Evolutionary conservation across 2,329 filamentous ascomycete species (phyloP), one percentile per base, ranked within the genome.

Genomic region (Talaromyces sp.): DNA sequence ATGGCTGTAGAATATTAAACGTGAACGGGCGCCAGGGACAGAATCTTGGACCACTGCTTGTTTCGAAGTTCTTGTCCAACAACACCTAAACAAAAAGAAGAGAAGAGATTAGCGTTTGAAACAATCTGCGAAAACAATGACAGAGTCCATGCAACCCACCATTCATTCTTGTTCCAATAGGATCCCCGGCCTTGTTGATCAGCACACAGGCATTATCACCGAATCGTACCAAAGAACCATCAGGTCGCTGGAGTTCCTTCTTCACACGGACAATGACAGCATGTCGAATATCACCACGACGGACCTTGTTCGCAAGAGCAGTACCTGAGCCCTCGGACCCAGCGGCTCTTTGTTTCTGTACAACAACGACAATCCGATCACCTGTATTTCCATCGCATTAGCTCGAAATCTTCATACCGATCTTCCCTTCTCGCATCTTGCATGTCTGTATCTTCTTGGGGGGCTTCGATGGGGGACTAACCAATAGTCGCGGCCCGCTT

Each of bases 181-280:
- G 94, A 72, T 99, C 94, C 39, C 94, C 95, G 9, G 90, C 83
- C 83, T 97, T 99, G 79, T 95, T 97, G 74, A 99, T 89, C 63
- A 99, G 80, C 41, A 99, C 94, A 72, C 94, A 99, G 43, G 94
- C 94, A 75, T 99, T 99, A 77, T 99, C 94, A 75, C 96, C 94
- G 73, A 99, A 99, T 64, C 87, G 87, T 62, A 99, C 87, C 42
- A 94, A 86, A 69, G 88, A 92, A 47, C 94, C 94, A 77, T 99
- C 94, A 29, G 85, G 85, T 58, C 94, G 83, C 74, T 94, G 90
- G 56, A 89, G 84, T 76, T 92, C 88, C 78, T 97, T 96, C 66
- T 80, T 85, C 33, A 93, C 96, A 59, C 94, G 89, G 54, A 99
- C 95, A 22, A 99, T 86, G 40, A 99, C 91, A 17, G 94, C 94